phyloP scores from a whole-genome alignment of 495 filamentous ascomycete species.

The Sabuloglossum arenarium region DNA sequence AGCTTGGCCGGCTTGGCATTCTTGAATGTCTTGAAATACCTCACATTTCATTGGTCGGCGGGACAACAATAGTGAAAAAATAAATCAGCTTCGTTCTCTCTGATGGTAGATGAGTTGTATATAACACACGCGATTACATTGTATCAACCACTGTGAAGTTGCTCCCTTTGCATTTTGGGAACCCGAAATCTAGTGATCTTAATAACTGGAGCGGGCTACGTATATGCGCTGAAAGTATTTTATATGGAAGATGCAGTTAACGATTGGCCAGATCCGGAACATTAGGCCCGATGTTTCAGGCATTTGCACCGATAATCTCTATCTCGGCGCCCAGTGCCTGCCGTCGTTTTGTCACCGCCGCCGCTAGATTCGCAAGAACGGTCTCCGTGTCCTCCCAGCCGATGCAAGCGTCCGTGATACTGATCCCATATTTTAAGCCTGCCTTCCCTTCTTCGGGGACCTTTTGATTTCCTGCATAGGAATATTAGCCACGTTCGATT shows the following conservation, averaged over 20 bases:
- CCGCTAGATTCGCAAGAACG: conserved; percentile 58
- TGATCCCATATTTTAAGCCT: conserved; percentile 83
- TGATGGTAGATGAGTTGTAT: too few species aligned
- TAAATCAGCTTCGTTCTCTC: too few species aligned
- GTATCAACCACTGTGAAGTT: too few species aligned
- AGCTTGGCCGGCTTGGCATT: not conserved
- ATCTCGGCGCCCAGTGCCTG: conserved; percentile 16
- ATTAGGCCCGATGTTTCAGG: too few species aligned
- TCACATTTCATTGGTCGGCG: not conserved
- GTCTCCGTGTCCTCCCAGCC: conserved; percentile 79
- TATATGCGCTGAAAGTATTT: too few species aligned
- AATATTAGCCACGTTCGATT: not conserved
- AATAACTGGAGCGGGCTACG: too few species aligned
- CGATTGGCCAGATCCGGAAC: too few species aligned
- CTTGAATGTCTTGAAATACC: not conserved
- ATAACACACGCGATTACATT: too few species aligned
- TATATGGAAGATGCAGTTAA: too few species aligned
- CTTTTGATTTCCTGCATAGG: conserved; percentile 58
- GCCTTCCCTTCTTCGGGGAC: conserved; percentile 74
- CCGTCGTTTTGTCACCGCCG: conserved; percentile 52
- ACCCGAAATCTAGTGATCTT: too few species aligned
- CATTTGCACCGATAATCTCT: not conserved
- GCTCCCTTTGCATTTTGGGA: too few species aligned
- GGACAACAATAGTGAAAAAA: too few species aligned
- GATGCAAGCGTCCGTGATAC: conserved; percentile 97